phyloP scores from a whole-genome alignment of 129 eudicot genomes.

The Centaurea solstitialis region DNA sequence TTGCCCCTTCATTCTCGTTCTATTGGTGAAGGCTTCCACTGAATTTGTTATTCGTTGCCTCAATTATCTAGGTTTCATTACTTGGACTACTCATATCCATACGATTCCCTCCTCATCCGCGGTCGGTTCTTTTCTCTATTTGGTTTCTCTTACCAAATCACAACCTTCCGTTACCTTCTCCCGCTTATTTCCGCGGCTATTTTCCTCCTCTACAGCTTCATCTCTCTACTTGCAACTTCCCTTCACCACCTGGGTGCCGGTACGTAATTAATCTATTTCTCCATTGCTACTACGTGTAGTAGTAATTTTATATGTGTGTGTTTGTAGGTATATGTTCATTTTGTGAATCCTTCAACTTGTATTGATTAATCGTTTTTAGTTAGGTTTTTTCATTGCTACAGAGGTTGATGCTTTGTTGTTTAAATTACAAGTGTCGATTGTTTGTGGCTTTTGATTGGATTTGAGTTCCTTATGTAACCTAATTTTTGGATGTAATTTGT shows the following conservation, averaged over 20 bases:
- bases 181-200: conserved; percentile 49
- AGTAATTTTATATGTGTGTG: neutral
- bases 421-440: neutral
- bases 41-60: no score
- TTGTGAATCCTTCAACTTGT: neutral
- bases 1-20: no score
- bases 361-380: conserved; percentile 31
- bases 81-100: no score
- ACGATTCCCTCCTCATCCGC: conserved; percentile 38
- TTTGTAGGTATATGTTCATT: neutral
- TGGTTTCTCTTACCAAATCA: no score
- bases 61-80: no score
- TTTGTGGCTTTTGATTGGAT: conserved; percentile 41
- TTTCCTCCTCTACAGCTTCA: conserved; percentile 50
- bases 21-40: no score
- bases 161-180: conserved; percentile 37
- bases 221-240: conserved; percentile 70
- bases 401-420: neutral
- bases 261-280: conserved; percentile 15
- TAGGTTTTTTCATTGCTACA: conserved; percentile 34
- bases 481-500: conserved; percentile 25
- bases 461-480: conserved; percentile 17
- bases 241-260: conserved; percentile 47
- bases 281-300: neutral
- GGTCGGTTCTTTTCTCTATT: no score